Base-by-base conservation (phyloP, 306 rosid species). In the Canavalia gladiata region DNA sequence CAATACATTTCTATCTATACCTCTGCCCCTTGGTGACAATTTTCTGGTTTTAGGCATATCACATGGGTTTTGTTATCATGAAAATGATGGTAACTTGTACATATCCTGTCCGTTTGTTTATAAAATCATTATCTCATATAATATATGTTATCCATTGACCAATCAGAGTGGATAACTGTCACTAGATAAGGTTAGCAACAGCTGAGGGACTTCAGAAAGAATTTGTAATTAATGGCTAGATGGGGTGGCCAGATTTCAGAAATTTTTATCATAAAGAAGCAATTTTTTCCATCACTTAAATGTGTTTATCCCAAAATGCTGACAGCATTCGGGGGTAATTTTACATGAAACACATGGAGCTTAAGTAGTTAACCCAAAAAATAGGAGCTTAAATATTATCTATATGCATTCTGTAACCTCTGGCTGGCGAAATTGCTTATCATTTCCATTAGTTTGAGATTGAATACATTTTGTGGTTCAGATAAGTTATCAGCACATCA, bases 401-500 rank as follows among this genome's bases (percentile, higher is more conserved):
- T 41, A 2, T 39, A 37, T 37, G 41, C 39, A 37, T 46, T 50
- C 45, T 37, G 31, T 58, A 52, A 5, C 70, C 6, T 74, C 45
- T 66, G 47, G 50, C 52, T 69, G 64, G 64, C 3, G 74, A 50
- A 66, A 56, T 8, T 68, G 42, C 49, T 51, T 66, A 49, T 82
- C 65, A 77, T 59, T 65, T 81, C 5, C 2, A 59, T 75, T 84
- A 47, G 43, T 70, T 76, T 66, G 78, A 68, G 52, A 76, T 60
- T 67, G 77, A 86, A 52, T 54, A 81, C 72, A 50, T 81, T 81
- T 79, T 4, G 52, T 59, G 46, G 74, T 88, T 79, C 74, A 94
- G 98, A 64, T 92, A 75, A 90, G 77, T 69, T 94, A 94, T 79
- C 65, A 41, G 68, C 97, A 89, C 69, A 92, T 94, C 89, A 92